These are phyloP conservation scores for Talaromyces sp. DNA, from an alignment of 2,329 filamentous ascomycete species.

Conservation along the genomic window DNA sequence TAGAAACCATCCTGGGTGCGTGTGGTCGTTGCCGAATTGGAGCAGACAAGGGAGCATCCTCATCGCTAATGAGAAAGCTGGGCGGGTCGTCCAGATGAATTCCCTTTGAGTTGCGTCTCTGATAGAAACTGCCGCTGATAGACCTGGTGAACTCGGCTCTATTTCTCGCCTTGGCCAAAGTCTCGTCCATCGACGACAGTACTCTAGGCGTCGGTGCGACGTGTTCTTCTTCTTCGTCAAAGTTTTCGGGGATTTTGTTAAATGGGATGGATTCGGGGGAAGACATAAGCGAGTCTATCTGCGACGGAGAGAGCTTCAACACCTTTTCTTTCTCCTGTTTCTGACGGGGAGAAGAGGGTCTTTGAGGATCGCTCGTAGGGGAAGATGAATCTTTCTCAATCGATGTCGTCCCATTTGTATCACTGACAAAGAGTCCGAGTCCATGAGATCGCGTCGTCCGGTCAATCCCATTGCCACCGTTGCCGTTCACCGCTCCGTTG, in stretches of 20 bases:
- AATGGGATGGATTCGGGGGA: conserved; percentile 45
- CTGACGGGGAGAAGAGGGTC: neutral
- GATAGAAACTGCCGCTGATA: conserved; percentile 10
- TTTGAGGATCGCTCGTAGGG: neutral
- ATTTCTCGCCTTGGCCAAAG: conserved; percentile 14
- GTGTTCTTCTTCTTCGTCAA: conserved; percentile 1
- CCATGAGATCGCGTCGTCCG: neutral
- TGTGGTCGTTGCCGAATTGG: conserved; percentile 25
- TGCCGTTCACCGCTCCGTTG: neutral
- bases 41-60: conserved; percentile 15
- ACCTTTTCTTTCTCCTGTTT: conserved; percentile 26
- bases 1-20: conserved; percentile 28
- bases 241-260: conserved; percentile 25
- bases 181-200: conserved; percentile 23
- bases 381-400: neutral
- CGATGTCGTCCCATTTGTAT: neutral
- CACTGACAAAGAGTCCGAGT: conserved; percentile 5
- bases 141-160: conserved; percentile 18
- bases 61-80: conserved; percentile 16
- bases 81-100: conserved; percentile 20
- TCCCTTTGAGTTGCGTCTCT: conserved; percentile 3
- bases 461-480: neutral
- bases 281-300: conserved; percentile 45
- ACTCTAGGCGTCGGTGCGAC: neutral
- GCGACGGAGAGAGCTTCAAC: conserved; percentile 45